phyloP scores from a whole-genome alignment of 768 basidiomycete species.

The Psilocybe cubensis region DNA sequence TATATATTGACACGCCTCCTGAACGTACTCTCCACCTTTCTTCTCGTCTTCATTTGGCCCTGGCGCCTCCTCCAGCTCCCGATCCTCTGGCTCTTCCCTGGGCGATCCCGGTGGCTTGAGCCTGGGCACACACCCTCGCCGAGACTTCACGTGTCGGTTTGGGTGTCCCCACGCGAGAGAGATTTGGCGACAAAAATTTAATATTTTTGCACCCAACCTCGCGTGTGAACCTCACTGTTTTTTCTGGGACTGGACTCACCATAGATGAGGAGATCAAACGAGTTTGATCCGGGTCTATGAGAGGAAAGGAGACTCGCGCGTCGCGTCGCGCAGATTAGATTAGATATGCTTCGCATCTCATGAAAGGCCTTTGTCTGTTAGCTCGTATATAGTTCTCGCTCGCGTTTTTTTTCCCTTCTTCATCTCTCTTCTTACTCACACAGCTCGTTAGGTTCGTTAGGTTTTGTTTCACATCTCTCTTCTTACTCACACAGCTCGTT shows the following conservation, averaged over 20 bases:
- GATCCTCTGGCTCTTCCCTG: constrained; percentile 14
- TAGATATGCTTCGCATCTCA: background rate
- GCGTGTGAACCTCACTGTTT: too few species aligned
- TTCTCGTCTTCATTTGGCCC: background rate
- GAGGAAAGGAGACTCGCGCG: background rate
- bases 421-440: background rate
- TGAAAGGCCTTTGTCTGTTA: background rate
- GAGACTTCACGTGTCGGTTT: background rate
- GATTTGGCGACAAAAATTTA: background rate
- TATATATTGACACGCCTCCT: constrained; percentile 33
- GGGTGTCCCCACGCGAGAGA: background rate
- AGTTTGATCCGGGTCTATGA: background rate
- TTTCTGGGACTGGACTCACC: too few species aligned
- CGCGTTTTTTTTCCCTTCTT: background rate
- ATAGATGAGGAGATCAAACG: too few species aligned
- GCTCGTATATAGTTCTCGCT: background rate
- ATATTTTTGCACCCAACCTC: background rate
- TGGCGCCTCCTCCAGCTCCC: constrained; percentile 8
- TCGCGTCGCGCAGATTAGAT: background rate
- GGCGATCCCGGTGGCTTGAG: constrained; percentile 12
- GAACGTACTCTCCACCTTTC: constrained; percentile 31
- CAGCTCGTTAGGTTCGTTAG: background rate
- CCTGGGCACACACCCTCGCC: background rate
- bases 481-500: too few species aligned
- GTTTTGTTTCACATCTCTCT: too few species aligned